A percentile compares a stretch with the other conserved stretches of the same genome.
phyloP scores from a whole-genome alignment of 306 rosid species.

The Leucaena leucocephala region DNA sequence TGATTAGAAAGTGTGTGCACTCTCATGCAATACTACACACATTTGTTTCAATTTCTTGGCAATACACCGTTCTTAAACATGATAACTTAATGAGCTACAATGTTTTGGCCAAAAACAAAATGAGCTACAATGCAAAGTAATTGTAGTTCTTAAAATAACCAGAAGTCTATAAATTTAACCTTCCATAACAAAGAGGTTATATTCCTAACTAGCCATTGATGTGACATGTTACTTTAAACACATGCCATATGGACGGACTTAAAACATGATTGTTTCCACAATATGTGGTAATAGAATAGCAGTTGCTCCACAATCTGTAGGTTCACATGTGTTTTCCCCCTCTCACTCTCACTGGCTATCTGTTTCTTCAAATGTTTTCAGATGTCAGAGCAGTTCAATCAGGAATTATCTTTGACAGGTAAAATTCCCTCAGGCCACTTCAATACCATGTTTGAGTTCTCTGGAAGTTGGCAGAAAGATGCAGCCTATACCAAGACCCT shows the following conservation, averaged over 20 bases:
- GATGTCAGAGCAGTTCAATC: constrained; percentile 99
- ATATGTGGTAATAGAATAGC: neutral
- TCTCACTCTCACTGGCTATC: constrained; percentile 31
- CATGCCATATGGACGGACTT: neutral
- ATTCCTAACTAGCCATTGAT: neutral
- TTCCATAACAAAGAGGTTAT: constrained; percentile 19
- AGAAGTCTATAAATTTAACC: constrained; percentile 23
- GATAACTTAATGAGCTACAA: neutral
- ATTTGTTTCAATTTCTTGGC: constrained; percentile 18
- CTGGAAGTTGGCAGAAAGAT: constrained; percentile 99
- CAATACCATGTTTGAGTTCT: constrained; percentile 91
- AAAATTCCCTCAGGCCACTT: constrained; percentile 97
- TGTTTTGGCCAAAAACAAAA: too few species aligned
- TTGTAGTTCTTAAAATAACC: constrained; percentile 28
- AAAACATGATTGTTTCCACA: neutral
- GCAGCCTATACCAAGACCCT: constrained; percentile 86
- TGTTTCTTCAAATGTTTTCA: constrained; percentile 47
- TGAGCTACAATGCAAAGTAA: neutral
- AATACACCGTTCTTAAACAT: constrained; percentile 20
- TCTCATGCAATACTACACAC: constrained; percentile 18
- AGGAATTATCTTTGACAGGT: constrained; percentile 81
- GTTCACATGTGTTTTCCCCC: constrained; percentile 14
- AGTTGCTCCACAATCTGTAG: neutral
- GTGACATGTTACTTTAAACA: neutral
- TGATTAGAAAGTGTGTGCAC: constrained; percentile 3